Percentiles rank a stretch among this genome's conserved stretches.
phyloP scores from a whole-genome alignment of 1,284 basidiomycete genomes.

The Moesziomyces antarcticus region DNA sequence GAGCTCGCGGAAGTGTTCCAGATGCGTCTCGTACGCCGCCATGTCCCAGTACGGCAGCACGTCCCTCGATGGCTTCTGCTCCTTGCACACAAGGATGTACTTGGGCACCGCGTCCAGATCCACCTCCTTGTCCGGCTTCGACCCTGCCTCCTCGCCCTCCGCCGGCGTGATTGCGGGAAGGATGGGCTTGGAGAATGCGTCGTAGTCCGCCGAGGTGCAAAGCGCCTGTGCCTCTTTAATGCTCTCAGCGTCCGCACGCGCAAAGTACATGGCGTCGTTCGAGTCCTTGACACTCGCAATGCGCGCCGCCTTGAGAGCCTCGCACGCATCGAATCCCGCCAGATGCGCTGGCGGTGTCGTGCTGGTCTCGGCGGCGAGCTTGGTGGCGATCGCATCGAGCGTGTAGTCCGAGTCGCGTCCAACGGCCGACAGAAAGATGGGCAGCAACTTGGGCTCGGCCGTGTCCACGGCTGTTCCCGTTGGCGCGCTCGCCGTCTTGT shows the following conservation, averaged over 20 bases:
- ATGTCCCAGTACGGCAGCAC: conserved; percentile 47
- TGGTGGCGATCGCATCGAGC: conserved; percentile 6
- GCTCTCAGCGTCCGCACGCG: conserved; percentile 6
- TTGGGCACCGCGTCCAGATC: conserved; percentile 60
- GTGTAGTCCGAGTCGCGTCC: conserved; percentile 5
- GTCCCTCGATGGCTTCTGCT: conserved; percentile 8
- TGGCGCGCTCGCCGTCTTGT: neutral
- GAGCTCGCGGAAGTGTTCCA: conserved; percentile 25
- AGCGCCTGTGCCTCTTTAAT: conserved; percentile 20
- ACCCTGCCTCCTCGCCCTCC: conserved; percentile 8
- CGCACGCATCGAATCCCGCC: conserved; percentile 9
- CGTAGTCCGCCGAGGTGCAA: conserved; percentile 40
- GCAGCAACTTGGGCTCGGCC: conserved; percentile 36
- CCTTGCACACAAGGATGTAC: conserved; percentile 46
- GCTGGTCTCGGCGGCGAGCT: conserved; percentile 17
- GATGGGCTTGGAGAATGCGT: conserved; percentile 31
- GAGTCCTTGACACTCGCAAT: conserved; percentile 52
- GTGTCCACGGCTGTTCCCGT: conserved; percentile 20
- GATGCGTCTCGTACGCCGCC: conserved; percentile 29
- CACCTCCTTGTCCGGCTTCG: conserved; percentile 45
- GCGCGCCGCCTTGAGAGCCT: conserved; percentile 9
- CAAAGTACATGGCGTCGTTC: conserved; percentile 77
- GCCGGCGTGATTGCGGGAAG: conserved; percentile 4
- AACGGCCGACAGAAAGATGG: conserved; percentile 30
- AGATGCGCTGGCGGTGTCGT: conserved; percentile 7